Conservation (phyloP, 345 rosid species). For the Lagerstroemia speciosa region DNA sequence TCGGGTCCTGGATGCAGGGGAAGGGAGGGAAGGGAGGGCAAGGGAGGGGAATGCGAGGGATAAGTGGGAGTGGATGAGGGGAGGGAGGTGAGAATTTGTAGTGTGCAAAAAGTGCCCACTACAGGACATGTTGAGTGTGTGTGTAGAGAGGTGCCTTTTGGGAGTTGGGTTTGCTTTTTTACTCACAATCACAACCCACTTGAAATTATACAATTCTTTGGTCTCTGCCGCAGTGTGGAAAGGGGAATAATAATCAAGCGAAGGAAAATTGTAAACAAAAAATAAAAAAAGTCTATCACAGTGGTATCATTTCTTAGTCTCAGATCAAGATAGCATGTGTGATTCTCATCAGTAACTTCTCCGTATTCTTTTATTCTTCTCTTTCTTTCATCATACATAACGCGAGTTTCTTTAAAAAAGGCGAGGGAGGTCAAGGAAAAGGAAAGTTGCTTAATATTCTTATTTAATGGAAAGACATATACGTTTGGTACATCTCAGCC, state of each 20-base stretch:
- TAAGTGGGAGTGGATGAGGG: not conserved
- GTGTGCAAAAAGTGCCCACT: conserved; percentile 25
- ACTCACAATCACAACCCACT: conserved; percentile 27
- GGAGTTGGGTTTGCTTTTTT: not conserved
- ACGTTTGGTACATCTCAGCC: not conserved
- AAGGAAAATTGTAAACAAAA: conserved; percentile 17
- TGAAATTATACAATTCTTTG: conserved; percentile 7
- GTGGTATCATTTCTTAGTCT: too few relatives aligned
- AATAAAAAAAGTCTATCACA: conserved; percentile 19
- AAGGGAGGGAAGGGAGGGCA: conserved; percentile 4
- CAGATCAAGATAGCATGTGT: too few relatives aligned
- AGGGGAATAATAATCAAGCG: conserved; percentile 11
- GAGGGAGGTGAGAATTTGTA: conserved; percentile 43
- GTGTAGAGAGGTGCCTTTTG: not conserved
- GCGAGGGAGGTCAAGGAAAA: too few relatives aligned
- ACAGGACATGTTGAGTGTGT: not conserved
- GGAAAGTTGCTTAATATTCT: not conserved
- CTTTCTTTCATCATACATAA: too few relatives aligned
- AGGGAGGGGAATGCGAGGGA: not conserved
- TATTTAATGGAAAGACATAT: not conserved
- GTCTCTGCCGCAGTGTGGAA: not conserved
- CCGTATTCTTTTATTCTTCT: too few relatives aligned
- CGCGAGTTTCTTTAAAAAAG: too few relatives aligned
- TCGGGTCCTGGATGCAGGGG: too few relatives aligned
- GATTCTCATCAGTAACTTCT: too few relatives aligned